Evolutionary conservation across 306 rosid genomes (phyloP), one percentile per base, ranked within the genome.

Genomic region (Sesbania bispinosa): DNA sequence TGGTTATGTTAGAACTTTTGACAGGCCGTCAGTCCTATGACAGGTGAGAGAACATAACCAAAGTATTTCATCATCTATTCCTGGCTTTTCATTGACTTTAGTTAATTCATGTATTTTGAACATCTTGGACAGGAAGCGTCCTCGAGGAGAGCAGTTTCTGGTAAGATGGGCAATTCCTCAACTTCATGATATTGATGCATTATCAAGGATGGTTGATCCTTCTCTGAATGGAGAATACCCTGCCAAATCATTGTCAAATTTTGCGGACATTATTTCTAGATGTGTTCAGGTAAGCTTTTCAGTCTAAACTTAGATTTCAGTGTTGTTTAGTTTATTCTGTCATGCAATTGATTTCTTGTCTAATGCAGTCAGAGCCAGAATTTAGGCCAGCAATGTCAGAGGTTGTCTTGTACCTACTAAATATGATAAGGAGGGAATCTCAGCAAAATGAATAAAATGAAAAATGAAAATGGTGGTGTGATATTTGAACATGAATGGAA

Each of bases 161-260:
- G 93, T 88, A 23, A 84, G 98, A 80, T 93, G 98, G 97, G 97
- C 97, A 26, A 90, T 84, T 39, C 86, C 93, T 19, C 96, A 88
- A 83, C 97, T 93, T 76, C 98, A 93, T 74, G 98, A 93, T 79
- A 93, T 93, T 15, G 98, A 85, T 79, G 93, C 98, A 58, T 78
- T 93, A 68, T 85, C 97, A 19, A 87, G 89, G 60, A 93, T 93
- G 98, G 97, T 93, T 10, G 98, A 93, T 82, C 93, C 96, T 75
- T 84, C 89, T 71, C 89, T 93, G 33, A 71, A 84, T 33, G 86
- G 87, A 84, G 66, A 65, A 1, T 90, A 88, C 79, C 96, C 96
- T 10, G 85, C 89, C 46, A 93, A 90, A 80, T 90, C 97, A 15
- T 77, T 93, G 19, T 93, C 98, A 23, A 87, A 79, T 85, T 87